Percentiles rank a stretch among this genome's conserved stretches.
phyloP scores from a whole-genome alignment of 768 basidiomycete species.

The Tylopilus vinaceipallidus region DNA sequence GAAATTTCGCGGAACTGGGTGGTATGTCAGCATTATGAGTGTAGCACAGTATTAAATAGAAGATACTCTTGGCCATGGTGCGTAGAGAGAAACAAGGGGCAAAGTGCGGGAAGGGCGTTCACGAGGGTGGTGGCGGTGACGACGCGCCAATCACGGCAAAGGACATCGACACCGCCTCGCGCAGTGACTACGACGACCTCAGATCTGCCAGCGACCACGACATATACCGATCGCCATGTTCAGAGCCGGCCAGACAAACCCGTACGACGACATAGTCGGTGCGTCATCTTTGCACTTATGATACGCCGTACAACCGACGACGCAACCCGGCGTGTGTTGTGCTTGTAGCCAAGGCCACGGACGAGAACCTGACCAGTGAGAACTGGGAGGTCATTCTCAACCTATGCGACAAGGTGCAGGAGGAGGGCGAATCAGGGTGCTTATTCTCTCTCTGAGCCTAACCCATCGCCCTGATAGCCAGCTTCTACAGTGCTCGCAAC shows the following conservation, averaged over 20 bases:
- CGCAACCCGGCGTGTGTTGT: background rate
- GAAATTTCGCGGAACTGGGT: constrained; percentile 91
- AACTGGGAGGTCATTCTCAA: constrained; percentile 95
- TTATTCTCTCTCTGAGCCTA: background rate
- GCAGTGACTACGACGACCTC: constrained; percentile 19
- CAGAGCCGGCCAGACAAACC: constrained; percentile 60
- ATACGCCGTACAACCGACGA: constrained; percentile 5
- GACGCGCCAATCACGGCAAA: constrained; percentile 14
- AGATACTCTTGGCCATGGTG: constrained; percentile 53
- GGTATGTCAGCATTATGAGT: background rate
- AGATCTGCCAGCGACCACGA: constrained; percentile 16
- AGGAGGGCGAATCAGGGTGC: constrained; percentile 86
- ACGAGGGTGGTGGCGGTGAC: constrained; percentile 1
- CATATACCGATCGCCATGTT: constrained; percentile 51
- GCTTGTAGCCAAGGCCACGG: constrained; percentile 86
- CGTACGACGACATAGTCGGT: constrained; percentile 94
- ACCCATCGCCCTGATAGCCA: constrained; percentile 15
- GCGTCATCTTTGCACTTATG: constrained; percentile 33
- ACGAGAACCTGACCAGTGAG: constrained; percentile 91
- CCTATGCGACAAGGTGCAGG: constrained; percentile 93
- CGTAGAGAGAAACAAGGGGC: constrained; percentile 8
- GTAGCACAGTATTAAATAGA: constrained; percentile 3
- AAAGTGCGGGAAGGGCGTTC: background rate
- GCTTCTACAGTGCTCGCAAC: constrained; percentile 69
- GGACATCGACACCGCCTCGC: constrained; percentile 31